Percentiles rank a stretch among this genome's conserved stretches.
These are phyloP conservation scores for Sclerotinia glacialis DNA, from an alignment of 2,329 filamentous ascomycete species.

Conservation along the genomic window DNA sequence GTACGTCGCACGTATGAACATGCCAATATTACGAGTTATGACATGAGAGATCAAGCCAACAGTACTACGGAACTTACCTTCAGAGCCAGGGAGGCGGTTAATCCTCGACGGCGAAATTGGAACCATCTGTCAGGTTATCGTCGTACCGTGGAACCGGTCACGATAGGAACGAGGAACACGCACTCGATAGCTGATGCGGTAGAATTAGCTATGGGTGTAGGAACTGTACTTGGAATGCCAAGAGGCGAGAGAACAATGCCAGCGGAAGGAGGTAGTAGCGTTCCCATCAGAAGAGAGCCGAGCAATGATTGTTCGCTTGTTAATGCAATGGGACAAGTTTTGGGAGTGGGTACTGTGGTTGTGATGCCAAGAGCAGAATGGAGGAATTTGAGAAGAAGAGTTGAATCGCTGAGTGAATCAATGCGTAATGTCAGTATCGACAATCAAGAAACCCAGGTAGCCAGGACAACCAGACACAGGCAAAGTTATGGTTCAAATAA, in stretches of 20 bases:
- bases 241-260: not conserved
- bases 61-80: not conserved
- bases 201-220: not conserved
- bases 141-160: rapidly evolving
- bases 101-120: not conserved
- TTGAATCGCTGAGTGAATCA: too few species aligned
- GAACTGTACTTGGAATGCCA: not conserved
- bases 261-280: not conserved
- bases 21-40: not conserved
- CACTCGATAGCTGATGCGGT: not conserved
- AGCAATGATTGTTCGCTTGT: not conserved
- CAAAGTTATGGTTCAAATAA: not conserved
- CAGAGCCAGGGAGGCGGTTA: too few species aligned
- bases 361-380: not conserved
- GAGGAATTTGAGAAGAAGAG: not conserved
- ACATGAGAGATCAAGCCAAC: not conserved
- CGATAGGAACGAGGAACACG: not conserved
- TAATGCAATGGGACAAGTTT: not conserved
- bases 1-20: not conserved
- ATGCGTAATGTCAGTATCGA: too few species aligned
- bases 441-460: not conserved
- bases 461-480: not conserved
- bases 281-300: not conserved
- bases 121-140: not conserved
- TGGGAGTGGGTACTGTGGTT: not conserved